Conservation (phyloP, 1,284 basidiomycete species). For the Ganoderma lingzhi region DNA sequence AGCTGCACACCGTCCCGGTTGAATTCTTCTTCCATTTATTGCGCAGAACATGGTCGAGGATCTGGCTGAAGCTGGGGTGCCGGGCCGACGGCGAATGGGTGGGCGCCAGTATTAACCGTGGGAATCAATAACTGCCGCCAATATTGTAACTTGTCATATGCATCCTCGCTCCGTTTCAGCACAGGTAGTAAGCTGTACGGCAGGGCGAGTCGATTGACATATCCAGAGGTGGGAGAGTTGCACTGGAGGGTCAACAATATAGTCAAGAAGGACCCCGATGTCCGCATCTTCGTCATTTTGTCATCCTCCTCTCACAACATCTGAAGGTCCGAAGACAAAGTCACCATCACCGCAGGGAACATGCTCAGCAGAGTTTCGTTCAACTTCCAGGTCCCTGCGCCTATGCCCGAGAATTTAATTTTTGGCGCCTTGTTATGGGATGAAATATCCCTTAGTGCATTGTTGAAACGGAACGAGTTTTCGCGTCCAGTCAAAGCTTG, state of each 20-base stretch:
- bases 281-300: conserved; percentile 72
- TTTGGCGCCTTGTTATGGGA: no score
- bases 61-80: not conserved
- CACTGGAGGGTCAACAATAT: conserved; percentile 69
- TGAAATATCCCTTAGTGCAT: not conserved
- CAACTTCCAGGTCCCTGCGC: not conserved
- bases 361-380: not conserved
- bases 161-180: no score
- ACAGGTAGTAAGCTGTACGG: no score
- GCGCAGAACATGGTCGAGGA: not conserved
- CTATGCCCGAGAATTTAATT: not conserved
- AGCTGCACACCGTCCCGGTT: not conserved
- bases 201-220: no score
- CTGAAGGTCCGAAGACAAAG: conserved; percentile 60
- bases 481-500: not conserved
- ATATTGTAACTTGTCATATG: not conserved
- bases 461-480: not conserved
- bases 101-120: not conserved
- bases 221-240: conserved; percentile 71
- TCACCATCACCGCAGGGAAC: conserved; percentile 33
- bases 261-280: conserved; percentile 50
- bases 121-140: not conserved
- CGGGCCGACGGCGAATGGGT: not conserved
- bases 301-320: not conserved
- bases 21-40: not conserved